Evolutionary conservation across 768 basidiomycete species (phyloP), one percentile per base, ranked within the genome.

Genomic region (Tricholoma hemisulphureum): DNA sequence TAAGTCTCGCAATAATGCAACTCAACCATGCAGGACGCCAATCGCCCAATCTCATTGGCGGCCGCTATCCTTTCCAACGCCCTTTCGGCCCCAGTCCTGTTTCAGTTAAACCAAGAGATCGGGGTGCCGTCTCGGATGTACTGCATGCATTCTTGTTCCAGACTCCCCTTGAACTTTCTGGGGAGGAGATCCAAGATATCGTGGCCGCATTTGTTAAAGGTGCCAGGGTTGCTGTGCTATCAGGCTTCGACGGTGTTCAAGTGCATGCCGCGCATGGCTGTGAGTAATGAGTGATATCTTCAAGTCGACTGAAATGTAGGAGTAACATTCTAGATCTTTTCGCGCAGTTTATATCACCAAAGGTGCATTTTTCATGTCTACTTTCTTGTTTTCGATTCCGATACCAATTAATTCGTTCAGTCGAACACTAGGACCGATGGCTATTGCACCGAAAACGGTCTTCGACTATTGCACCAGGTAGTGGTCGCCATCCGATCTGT

Each of bases 201-300:
- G 79, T 92, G 0, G 73, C 76, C 1, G 74, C 71, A 7, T 98
- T 96, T 64, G 80, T 88, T 2, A 72, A 74, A 37, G 91, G 87
- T 5, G 91, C 93, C 0, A 65, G 71, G 39, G 63, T 90, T 29
- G 92, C 91, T 8, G 69, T 77, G 16, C 68, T 80, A 53, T 74
- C 87, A 37, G 92, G 91, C 0, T 95, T 94, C 68, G 91, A 96
- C 60, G 95, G 95, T 0, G 74, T 96, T 3, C 84, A 97, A 65
- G 60, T 98, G 9, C 95, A 97, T 68, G 88, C 79, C 23, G 87
- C 87, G 1, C 93, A 95, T 70, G 93, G 93, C 34, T 95, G 89
- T 92, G 55, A 71, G 89, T 82, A 23, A 4, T 14, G 21, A 20
- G 29, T 28, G 11, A 20, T 45, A 11, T 35, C 39, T 9, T 39